Base-by-base conservation (phyloP, 1,139 yeast species). In the Protomyces gravidus region DNA sequence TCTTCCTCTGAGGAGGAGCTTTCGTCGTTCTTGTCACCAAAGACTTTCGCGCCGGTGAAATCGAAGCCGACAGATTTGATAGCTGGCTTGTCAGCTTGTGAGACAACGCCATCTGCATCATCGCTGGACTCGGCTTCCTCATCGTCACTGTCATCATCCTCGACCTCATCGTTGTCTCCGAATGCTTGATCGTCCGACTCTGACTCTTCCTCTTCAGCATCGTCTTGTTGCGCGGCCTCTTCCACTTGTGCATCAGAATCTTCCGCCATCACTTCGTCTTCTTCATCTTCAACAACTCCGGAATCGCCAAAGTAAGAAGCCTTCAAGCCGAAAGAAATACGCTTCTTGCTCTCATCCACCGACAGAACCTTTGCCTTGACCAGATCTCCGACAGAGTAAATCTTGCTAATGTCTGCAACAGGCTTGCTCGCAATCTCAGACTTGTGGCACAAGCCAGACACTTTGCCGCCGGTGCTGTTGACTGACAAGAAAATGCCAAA, bases 401-500 rank as follows among this genome's bases (percentile, higher is more conserved):
- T 52, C n/a, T 62, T 65, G 21, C 74, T 66, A 45, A 80, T 65
- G 63, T 81, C 78, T 48, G 74, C 75, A 32, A 88, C 78, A 60
- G 50, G 39, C 26, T 48, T 53, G 26, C 62, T 62, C 9, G 97
- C 85, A 62, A 92, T 85, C 72, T 92, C 86, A 40, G 92, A 79
- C 64, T 80, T 84, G 71, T 92, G 97, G 67, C 96, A 90, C 66
- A 92, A 79, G 61, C 97, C 98, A 68, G 86, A 82, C 60, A 89
- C 78, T 36, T 36, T 36, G 67, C 83, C 82, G 57, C 81, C 75
- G 48, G 94, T 84, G 56, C 86, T 88, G 67, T 85, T 89, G 62
- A 92, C 76, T 65, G 81, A 83, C 51, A 92, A 86, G 70, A 92
- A 90, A 3, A 89, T 95, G 74, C 98, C 98, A 69, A 84, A 92